Conservation (phyloP, 345 rosid species). For the Eucalyptus pauciflora region DNA sequence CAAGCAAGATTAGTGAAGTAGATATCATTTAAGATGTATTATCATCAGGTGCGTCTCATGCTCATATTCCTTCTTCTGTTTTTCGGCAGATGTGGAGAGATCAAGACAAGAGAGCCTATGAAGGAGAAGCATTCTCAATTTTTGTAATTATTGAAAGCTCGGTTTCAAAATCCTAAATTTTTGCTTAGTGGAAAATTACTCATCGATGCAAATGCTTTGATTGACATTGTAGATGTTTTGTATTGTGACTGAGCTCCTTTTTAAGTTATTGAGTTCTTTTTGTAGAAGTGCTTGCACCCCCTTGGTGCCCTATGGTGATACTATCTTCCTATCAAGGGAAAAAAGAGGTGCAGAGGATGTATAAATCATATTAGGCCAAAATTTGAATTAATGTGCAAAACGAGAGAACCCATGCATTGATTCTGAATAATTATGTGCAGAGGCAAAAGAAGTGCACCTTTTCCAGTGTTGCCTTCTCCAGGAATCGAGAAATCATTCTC, state of each 20-base stretch:
- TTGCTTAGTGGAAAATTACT: background rate
- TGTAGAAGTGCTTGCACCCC: background rate
- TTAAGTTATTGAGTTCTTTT: background rate
- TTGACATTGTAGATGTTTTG: background rate
- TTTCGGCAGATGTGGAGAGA: background rate
- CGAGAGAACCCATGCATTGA: background rate
- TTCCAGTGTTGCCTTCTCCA: constrained; percentile 73
- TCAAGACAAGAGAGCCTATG: background rate
- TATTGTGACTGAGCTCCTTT: background rate
- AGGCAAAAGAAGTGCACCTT: constrained; percentile 28
- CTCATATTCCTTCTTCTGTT: background rate
- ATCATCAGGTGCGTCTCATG: background rate
- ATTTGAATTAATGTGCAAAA: background rate
- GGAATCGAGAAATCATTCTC: constrained; percentile 67
- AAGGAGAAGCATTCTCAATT: background rate
- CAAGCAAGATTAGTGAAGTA: background rate
- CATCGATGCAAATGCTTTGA: background rate
- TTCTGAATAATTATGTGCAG: background rate
- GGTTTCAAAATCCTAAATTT: background rate
- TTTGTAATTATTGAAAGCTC: background rate
- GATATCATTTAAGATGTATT: background rate
- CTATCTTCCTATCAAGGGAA: background rate
- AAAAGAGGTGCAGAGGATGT: background rate
- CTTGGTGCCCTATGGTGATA: background rate
- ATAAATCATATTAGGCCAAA: background rate